A percentile compares a stretch with the other conserved stretches of the same genome.
These are phyloP conservation scores for Leucoagaricus sp. DNA, from an alignment of 1,284 basidiomycete genomes.

Conservation along the genomic window DNA sequence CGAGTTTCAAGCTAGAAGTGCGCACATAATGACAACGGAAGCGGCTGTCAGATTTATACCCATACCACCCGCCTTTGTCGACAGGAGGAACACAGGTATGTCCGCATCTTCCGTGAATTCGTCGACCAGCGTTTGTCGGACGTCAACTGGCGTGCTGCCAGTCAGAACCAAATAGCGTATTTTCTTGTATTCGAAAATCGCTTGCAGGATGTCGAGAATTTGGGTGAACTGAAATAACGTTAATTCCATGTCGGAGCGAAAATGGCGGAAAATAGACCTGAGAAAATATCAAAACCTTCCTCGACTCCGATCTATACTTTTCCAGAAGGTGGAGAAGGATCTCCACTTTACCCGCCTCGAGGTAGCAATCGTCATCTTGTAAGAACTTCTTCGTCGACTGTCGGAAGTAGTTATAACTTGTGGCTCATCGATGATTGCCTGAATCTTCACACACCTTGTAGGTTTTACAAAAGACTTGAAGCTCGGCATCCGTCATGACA, in stretches of 20 bases:
- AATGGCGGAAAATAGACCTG: slow-evolving; percentile 54
- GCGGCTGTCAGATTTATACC: slow-evolving; percentile 92
- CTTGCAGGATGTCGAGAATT: slow-evolving; percentile 90
- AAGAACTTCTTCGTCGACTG: slow-evolving; percentile 83
- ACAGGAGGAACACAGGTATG: slow-evolving; percentile 94
- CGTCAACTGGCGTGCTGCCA: slow-evolving; percentile 92
- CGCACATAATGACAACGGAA: slow-evolving; percentile 87
- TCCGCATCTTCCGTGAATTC: slow-evolving; percentile 93
- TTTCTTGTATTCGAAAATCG: slow-evolving; percentile 77
- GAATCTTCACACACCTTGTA: slow-evolving; percentile 65
- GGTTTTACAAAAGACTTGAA: slow-evolving; percentile 78
- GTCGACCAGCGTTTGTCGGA: slow-evolving; percentile 92
- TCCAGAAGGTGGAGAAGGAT: slow-evolving; percentile 75
- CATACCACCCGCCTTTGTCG: slow-evolving; percentile 94
- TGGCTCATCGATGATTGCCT: slow-evolving; percentile 14
- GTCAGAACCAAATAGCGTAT: slow-evolving; percentile 89
- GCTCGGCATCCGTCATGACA: slow-evolving; percentile 93
- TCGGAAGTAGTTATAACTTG: slow-evolving; percentile 6
- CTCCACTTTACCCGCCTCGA: slow-evolving; percentile 89
- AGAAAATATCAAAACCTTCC: slow-evolving; percentile 92
- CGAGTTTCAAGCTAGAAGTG: slow-evolving; percentile 12
- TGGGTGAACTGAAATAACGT: slow-evolving; percentile 79
- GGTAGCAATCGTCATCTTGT: slow-evolving; percentile 75
- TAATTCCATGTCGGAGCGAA: neutral
- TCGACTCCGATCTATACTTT: slow-evolving; percentile 67